Evolutionary conservation across 345 rosid species (phyloP), one percentile per base, ranked within the genome.

Genomic region (Pugionium dolabratum): DNA sequence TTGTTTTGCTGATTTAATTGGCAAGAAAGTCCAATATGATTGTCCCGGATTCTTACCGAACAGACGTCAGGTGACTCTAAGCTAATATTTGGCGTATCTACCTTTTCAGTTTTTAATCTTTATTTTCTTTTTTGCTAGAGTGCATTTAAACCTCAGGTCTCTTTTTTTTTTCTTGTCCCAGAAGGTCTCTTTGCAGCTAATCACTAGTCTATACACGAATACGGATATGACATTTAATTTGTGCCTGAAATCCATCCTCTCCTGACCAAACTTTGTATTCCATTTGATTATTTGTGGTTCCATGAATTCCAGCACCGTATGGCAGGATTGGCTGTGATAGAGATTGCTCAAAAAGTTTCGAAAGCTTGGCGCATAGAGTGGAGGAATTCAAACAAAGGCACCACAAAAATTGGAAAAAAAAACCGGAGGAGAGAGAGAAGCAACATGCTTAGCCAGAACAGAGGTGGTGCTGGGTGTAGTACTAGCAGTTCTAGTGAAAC

Each of bases 391-490:
- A 82, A 82, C 66, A 89, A 80, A 79, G 69, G 73, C 76, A 50
- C 79, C 0, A 29, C 82, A 10, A 93, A 80, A 81, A 50, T 68
- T 73, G 87, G 94, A n/a, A 90, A 88, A 69, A 86, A 81, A 71
- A 48, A 67, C 44, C 76, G 90, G 68, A 86, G 97, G 78, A 86
- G 76, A 66, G 90, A 87, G 39, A 79, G 92, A 75, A 60, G 76
- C 62, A 90, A 67, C 78, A 67, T 85, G 75, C 75, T 80, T 62
- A 88, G 98, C 75, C 97, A 88, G 74, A 93, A 93, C 68, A 85
- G 96, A 84, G 97, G 98, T 62, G 97, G 97, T 76, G 86, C 91
- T 67, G 80, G 97, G 64, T 90, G 97, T 77, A 93, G 96, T 71
- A 90, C 97, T 9, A 93, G 97, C 79, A 86, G 85, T 76, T 75